phyloP scores from a whole-genome alignment of 2,329 filamentous ascomycete genomes.

The Paecilomyces sp. region DNA sequence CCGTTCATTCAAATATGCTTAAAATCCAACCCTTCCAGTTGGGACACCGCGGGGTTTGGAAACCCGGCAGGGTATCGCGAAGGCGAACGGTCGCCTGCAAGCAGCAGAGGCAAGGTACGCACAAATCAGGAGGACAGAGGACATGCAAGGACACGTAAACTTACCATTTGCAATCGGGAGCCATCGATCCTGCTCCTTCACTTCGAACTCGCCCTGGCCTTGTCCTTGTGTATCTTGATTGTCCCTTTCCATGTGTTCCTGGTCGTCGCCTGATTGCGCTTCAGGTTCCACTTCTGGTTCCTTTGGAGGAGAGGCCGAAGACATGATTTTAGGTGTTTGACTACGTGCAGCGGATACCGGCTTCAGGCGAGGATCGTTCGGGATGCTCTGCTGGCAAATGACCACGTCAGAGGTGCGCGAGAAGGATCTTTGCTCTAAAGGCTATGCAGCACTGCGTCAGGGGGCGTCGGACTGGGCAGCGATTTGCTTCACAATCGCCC shows the following conservation, averaged over 20 bases:
- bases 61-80: conserved; percentile 16
- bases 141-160: conserved; percentile 46
- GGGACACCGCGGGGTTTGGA: background rate
- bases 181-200: conserved; percentile 99
- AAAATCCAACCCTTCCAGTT: conserved; percentile 3
- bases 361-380: conserved; percentile 27
- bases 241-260: conserved; percentile 77
- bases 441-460: conserved; percentile 19
- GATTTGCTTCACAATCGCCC: conserved; percentile 30
- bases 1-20: conserved; percentile 2
- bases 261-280: conserved; percentile 85
- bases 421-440: conserved; percentile 16
- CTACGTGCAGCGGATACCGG: conserved; percentile 26
- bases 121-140: conserved; percentile 43
- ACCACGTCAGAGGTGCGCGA: conserved; percentile 38
- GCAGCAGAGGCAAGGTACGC: conserved; percentile 36
- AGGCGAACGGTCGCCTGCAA: conserved; percentile 21
- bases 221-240: conserved; percentile 63
- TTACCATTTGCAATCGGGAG: conserved; percentile 99
- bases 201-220: conserved; percentile 87
- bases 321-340: conserved; percentile 65
- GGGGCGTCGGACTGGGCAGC: conserved; percentile 29
- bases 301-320: conserved; percentile 91
- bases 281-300: conserved; percentile 81
- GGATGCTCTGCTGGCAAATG: conserved; percentile 32